Evolutionary conservation across 2,329 filamentous ascomycete species (phyloP), one percentile per base, ranked within the genome.

Genomic region (Exophiala oligosperma): DNA sequence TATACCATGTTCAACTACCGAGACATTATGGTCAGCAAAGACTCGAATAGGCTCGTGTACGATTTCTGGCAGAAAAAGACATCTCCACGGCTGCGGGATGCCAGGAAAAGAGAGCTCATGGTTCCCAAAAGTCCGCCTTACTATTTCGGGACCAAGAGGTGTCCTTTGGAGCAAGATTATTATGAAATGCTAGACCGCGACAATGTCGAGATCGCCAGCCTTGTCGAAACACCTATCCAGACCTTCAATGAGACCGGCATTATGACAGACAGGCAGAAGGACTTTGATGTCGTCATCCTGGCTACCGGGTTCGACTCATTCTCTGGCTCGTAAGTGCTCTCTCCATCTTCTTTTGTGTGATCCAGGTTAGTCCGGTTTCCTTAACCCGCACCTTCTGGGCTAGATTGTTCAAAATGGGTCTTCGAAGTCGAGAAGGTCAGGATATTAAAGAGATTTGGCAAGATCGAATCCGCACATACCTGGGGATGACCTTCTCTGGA

Each of bases 21-120:
- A 37, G 83, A 87, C 56, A 71, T 76, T 23, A 57, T 84, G 2
- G 64, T 72, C 11, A 69, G 75, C 41, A 46, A 70, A 0, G 73
- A 79, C 12, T 79, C 80, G 0, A 86, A 86, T 63, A 68, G 74
- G 21, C 73, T 77, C 50, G 72, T 76, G 0, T 85, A 85, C 65
- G 72, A 78, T 3, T 84, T 84, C 66, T 85, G 83, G 81, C 73
- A 72, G 1, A 74, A 76, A 60, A 83, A 83, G 69, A 77, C 76
- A 0, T 76, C 80, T 0, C 73, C 70, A 3, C 75, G 83, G 2
- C 76, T 87, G 40, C 70, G 73, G 0, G 79, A 86, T 59, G 74
- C 79, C 0, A 69, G 68, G 29, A 78, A 78, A 67, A 69, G 76
- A 41, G 79, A 84, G 14, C 57, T 85, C 1, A 73, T 86, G 9